phyloP scores from a whole-genome alignment of 371 early-diverging fungal species.

The Mucor velutinosus region DNA sequence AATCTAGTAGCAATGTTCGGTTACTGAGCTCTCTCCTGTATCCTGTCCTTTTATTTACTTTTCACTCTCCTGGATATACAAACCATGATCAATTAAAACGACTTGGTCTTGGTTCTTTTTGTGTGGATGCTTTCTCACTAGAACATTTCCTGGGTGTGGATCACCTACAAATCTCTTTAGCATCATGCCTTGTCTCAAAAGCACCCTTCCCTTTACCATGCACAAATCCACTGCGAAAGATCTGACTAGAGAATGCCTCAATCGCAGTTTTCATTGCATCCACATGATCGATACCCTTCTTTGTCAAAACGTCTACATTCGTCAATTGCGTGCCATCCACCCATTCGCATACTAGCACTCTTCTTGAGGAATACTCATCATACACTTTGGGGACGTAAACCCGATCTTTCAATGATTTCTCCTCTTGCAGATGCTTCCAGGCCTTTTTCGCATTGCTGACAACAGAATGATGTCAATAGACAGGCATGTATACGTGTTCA shows the following conservation, averaged over 20 bases:
- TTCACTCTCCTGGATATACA: conserved; percentile 80
- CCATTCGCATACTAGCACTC: conserved; percentile 90
- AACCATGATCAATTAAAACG: conserved; percentile 90
- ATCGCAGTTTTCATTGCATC: conserved; percentile 78
- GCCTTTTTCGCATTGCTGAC: conserved; percentile 72
- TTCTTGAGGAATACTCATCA: conserved; percentile 70
- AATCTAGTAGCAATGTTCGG: conserved; percentile 45
- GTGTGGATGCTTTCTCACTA: conserved; percentile 74
- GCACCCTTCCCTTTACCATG: conserved; percentile 56
- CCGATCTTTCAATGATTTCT: conserved; percentile 48
- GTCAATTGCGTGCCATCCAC: conserved; percentile 74
- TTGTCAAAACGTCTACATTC: conserved; percentile 47
- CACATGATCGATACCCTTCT: conserved; percentile 38
- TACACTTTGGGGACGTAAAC: conserved; percentile 83
- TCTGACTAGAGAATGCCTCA: conserved; percentile 87
- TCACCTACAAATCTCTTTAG: conserved; percentile 44
- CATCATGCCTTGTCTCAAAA: background rate
- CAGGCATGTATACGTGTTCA: background rate
- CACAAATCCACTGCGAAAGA: conserved; percentile 87
- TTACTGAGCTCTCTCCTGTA: background rate
- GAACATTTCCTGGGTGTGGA: conserved; percentile 88
- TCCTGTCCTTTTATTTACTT: conserved; percentile 48
- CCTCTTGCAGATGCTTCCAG: conserved; percentile 54
- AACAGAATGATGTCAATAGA: background rate
- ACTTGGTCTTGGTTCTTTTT: conserved; percentile 51